Conservation (phyloP, 805 yeast genomes). For the Tetrapisispora arboricola region DNA sequence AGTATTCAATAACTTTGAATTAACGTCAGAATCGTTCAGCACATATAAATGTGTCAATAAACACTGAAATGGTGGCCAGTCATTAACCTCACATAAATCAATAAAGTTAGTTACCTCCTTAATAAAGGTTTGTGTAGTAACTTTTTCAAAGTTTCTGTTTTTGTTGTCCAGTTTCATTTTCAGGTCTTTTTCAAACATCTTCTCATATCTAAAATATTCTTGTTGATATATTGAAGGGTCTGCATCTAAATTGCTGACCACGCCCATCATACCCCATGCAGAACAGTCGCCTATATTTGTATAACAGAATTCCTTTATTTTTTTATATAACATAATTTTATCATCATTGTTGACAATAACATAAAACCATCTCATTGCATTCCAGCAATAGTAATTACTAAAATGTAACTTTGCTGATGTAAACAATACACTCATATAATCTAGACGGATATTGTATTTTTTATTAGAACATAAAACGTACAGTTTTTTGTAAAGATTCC, state of each 20-base stretch:
- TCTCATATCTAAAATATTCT: neutral
- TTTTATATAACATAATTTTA: slow-evolving; percentile 7
- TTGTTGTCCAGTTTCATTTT: too few relatives aligned
- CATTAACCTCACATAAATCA: slow-evolving; percentile 10
- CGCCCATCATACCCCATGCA: slow-evolving; percentile 22
- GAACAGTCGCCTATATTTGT: slow-evolving; percentile 25
- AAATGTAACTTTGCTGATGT: slow-evolving; percentile 27
- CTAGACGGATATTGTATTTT: neutral
- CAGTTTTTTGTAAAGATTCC: slow-evolving; percentile 28
- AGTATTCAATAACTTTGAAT: neutral
- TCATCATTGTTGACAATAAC: slow-evolving; percentile 13
- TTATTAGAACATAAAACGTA: slow-evolving; percentile 6
- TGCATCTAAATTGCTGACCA: too few relatives aligned
- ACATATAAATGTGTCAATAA: slow-evolving; percentile 6
- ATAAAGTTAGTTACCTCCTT: slow-evolving; percentile 5
- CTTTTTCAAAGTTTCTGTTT: too few relatives aligned
- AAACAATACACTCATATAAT: slow-evolving; percentile 14
- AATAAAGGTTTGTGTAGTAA: too few relatives aligned
- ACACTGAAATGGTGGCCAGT: slow-evolving; percentile 23
- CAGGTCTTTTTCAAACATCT: neutral
- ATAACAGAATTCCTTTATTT: slow-evolving; percentile 21
- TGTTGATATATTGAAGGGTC: neutral
- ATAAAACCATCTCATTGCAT: slow-evolving; percentile 26
- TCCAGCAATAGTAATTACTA: slow-evolving; percentile 35
- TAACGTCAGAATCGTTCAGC: neutral